Evolutionary conservation across 2,329 filamentous ascomycete species (phyloP).

Genomic region (Raffaelea deltoideospora): DNA sequence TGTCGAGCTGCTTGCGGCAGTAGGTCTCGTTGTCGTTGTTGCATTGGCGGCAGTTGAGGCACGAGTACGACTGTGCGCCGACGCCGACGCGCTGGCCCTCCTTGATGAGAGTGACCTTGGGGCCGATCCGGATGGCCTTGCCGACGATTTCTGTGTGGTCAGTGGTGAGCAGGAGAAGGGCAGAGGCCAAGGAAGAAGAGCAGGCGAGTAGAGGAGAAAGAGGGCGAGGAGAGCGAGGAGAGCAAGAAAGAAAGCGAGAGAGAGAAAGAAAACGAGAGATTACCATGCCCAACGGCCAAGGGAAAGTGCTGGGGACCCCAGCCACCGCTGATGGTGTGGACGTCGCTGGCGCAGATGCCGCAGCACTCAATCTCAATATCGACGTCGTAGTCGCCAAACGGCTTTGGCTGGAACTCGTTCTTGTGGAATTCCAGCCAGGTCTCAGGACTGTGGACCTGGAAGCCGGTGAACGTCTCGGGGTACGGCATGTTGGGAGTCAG

Average conservation of each 20-base stretch:
- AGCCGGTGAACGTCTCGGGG: conserved; percentile 45
- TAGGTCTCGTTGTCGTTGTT: conserved; percentile 54
- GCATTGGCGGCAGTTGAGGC: conserved; percentile 50
- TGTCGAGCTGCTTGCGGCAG: conserved; percentile 44
- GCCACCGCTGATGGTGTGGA: conserved; percentile 55
- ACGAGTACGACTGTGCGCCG: conserved; percentile 52
- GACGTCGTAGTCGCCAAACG: conserved; percentile 74
- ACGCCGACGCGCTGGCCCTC: conserved; percentile 51
- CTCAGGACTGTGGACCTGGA: conserved; percentile 39
- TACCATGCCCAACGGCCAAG: conserved; percentile 52
- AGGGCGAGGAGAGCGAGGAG: background rate
- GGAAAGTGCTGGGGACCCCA: conserved; percentile 51
- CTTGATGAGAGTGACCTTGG: conserved; percentile 44
- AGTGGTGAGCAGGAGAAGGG: background rate
- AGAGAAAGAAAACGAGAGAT: conserved; percentile 8
- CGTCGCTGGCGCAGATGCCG: conserved; percentile 59
- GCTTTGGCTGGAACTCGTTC: conserved; percentile 67
- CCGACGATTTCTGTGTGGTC: conserved; percentile 46
- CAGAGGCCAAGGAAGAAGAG: background rate
- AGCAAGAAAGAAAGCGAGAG: conserved; percentile 2
- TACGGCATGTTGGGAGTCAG: conserved; percentile 27
- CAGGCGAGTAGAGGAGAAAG: background rate
- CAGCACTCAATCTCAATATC: conserved; percentile 78
- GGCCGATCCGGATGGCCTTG: conserved; percentile 50
- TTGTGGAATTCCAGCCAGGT: conserved; percentile 49